phyloP scores from a whole-genome alignment of 805 yeast species.

The Metschnikowia reukaufii region DNA sequence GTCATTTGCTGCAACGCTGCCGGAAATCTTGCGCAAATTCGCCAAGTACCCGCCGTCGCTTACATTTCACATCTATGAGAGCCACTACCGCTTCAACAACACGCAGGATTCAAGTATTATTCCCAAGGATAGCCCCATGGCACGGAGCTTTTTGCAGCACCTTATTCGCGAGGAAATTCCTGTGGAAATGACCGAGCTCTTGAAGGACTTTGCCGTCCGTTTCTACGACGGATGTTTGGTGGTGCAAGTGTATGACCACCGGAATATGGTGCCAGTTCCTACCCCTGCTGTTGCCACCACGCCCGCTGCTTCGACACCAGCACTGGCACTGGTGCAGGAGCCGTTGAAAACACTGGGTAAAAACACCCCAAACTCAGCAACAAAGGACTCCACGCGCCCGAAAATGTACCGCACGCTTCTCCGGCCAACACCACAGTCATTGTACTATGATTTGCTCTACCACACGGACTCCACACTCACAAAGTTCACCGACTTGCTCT shows the following conservation, averaged over 20 bases:
- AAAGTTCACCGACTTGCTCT: slow-evolving; percentile 73
- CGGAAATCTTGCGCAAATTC: slow-evolving; percentile 73
- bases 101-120: slow-evolving; percentile 77
- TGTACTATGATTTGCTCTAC: slow-evolving; percentile 81
- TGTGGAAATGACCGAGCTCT: slow-evolving; percentile 82
- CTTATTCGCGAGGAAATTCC: slow-evolving; percentile 84
- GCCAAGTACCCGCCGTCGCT: slow-evolving; percentile 76
- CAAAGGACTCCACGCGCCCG: slow-evolving; percentile 43
- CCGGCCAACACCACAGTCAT: slow-evolving; percentile 75
- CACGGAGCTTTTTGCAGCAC: slow-evolving; percentile 75
- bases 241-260: slow-evolving; percentile 82
- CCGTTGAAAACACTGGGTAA: neutral
- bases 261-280: slow-evolving; percentile 44
- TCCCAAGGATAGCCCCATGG: slow-evolving; percentile 73
- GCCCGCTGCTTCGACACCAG: neutral
- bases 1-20: slow-evolving; percentile 68
- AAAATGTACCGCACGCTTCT: slow-evolving; percentile 75
- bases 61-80: slow-evolving; percentile 87
- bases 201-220: slow-evolving; percentile 80
- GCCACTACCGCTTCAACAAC: slow-evolving; percentile 87
- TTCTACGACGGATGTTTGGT: slow-evolving; percentile 90
- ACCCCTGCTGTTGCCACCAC: neutral
- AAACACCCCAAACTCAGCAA: neutral
- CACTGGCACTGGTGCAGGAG: neutral
- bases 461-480: slow-evolving; percentile 77